phyloP scores from a whole-genome alignment of 768 basidiomycete species.

The Hygrophorus russula region DNA sequence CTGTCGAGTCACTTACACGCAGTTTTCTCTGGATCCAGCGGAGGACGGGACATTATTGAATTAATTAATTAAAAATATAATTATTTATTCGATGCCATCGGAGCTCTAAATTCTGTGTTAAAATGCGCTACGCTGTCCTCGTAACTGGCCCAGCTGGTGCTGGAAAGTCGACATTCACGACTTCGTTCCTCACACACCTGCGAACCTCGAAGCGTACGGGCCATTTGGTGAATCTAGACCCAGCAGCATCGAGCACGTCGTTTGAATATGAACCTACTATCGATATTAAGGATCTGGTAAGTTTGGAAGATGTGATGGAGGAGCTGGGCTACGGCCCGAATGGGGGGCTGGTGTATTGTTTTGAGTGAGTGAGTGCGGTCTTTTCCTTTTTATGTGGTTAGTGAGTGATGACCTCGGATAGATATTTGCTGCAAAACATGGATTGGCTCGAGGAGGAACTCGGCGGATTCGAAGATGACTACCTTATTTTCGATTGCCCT shows the following conservation, averaged over 20 bases:
- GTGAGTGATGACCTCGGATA: slow-evolving; percentile 18
- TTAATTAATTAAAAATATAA: background rate
- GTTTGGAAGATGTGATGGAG: slow-evolving; percentile 89
- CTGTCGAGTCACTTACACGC: slow-evolving; percentile 3
- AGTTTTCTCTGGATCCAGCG: slow-evolving; percentile 60
- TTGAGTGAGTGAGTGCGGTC: slow-evolving; percentile 83
- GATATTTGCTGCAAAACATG: slow-evolving; percentile 93
- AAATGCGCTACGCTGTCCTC: slow-evolving; percentile 88
- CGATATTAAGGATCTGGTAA: slow-evolving; percentile 89
- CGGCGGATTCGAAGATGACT: slow-evolving; percentile 92
- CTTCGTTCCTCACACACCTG: slow-evolving; percentile 82
- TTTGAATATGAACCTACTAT: slow-evolving; percentile 87
- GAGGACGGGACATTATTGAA: slow-evolving; percentile 59
- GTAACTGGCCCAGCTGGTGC: slow-evolving; percentile 96
- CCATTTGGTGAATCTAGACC: slow-evolving; percentile 96
- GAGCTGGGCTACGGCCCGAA: slow-evolving; percentile 95
- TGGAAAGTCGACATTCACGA: slow-evolving; percentile 92
- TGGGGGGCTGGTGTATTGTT: slow-evolving; percentile 95
- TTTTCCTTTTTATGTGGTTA: background rate
- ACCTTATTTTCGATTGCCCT: slow-evolving; percentile 87
- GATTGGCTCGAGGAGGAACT: slow-evolving; percentile 98
- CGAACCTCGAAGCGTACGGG: slow-evolving; percentile 69
- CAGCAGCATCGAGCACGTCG: slow-evolving; percentile 75
- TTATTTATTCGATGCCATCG: background rate
- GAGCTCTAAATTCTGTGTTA: slow-evolving; percentile 4